Evolutionary conservation across 2,329 filamentous ascomycete species (phyloP).

Genomic region (Colletotrichum falcatum): DNA sequence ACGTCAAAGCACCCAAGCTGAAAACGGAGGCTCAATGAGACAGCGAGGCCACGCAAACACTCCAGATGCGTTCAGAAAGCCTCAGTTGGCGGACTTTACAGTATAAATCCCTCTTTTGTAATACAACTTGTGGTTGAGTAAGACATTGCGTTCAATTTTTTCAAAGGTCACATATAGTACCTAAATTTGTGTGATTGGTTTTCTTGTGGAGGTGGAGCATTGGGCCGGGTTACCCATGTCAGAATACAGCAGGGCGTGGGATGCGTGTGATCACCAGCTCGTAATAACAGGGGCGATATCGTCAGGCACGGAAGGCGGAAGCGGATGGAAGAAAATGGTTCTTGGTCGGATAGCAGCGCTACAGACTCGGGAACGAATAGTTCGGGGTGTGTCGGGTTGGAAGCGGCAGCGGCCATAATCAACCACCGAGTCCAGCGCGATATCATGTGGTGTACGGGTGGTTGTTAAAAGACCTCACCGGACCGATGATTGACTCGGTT

Average conservation of each 20-base stretch:
- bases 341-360: background rate
- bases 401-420: background rate
- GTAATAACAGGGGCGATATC: background rate
- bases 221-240: background rate
- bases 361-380: background rate
- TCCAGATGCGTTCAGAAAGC: background rate
- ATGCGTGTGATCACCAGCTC: background rate
- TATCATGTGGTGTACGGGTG: background rate
- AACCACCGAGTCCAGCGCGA: too few relatives aligned
- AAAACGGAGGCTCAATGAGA: background rate
- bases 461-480: background rate
- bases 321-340: background rate
- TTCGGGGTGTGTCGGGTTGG: background rate
- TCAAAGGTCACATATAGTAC: fast-evolving
- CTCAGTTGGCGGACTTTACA: too few relatives aligned
- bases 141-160: background rate
- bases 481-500: background rate
- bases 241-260: background rate
- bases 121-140: background rate
- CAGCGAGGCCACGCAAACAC: background rate
- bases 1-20: background rate
- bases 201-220: background rate
- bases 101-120: background rate
- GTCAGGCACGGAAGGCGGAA: background rate
- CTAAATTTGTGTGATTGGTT: background rate